Conservation (phyloP, 495 filamentous ascomycete species). For the Echria macrotheca region DNA sequence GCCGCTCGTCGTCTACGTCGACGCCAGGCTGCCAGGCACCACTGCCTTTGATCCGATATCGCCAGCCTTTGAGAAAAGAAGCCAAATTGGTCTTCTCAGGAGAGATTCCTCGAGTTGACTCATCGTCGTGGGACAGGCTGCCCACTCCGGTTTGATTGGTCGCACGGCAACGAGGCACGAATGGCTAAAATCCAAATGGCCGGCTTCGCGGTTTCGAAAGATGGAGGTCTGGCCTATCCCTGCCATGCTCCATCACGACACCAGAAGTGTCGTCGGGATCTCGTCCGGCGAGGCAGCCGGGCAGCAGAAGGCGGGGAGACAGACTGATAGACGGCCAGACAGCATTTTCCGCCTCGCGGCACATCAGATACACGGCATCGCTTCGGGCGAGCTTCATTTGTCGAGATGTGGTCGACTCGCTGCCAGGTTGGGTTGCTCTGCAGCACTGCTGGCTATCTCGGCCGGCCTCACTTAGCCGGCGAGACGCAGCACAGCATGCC, state of each 20-base stretch:
- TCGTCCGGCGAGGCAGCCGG: no score
- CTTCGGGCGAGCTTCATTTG: constrained; percentile 2
- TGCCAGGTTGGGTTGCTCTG: constrained; percentile 10
- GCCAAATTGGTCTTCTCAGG: neutral
- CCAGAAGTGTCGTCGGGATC: no score
- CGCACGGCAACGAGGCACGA: constrained; percentile 2
- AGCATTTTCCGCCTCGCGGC: constrained; percentile 6
- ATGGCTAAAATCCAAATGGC: constrained; percentile 10
- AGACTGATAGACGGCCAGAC: no score
- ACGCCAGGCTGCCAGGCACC: constrained; percentile 5
- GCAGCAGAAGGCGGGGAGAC: no score
- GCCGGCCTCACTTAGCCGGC: constrained; percentile 2
- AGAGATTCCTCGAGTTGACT: constrained; percentile 11
- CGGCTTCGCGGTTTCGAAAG: constrained; percentile 7
- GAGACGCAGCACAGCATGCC: neutral
- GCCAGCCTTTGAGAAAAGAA: neutral
- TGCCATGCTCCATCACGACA: neutral
- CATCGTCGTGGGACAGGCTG: constrained; percentile 13
- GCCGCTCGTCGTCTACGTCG: neutral
- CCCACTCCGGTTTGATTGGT: constrained; percentile 1
- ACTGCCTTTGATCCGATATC: no score
- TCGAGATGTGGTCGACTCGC: neutral
- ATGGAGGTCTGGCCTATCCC: neutral
- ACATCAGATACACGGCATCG: neutral
- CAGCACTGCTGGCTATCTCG: neutral